Evolutionary conservation across 2,329 filamentous ascomycete genomes (phyloP), one percentile per base, ranked within the genome.

Genomic region (Gnomoniopsis sp.): DNA sequence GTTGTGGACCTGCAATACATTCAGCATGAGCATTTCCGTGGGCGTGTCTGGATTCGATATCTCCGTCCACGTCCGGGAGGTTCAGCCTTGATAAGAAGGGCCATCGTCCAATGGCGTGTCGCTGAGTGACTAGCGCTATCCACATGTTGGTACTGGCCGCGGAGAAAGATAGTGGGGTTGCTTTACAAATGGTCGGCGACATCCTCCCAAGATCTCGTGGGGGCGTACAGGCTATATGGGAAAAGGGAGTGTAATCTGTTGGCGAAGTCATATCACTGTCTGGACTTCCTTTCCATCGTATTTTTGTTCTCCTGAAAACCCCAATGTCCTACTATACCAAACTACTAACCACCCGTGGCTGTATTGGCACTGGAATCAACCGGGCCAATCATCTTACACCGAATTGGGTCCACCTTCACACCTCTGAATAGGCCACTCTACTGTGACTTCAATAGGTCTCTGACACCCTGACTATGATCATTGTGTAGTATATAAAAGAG

Each of bases 161-260:
- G 56, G 56, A 58, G 56, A 58, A 54, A 58, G 56, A 58, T 53
- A 43, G 48, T 23, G 44, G 44, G 6, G 21, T 33, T 43, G 48
- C 41, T 30, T 15, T 19, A 19, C 14, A 15, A 2, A 46, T 15
- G 8, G 17, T 11, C 43, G 43, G 43, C 43, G 26, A 30, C 26
- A 30, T 30, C 26, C 26, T 30, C 43, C n/a, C 43, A 19, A 38
- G 49, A n/a, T 14, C 4, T 38, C 36, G 36, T 38, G 12, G 11
- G 11, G 36, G 36, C n/a, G n/a, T n/a, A n/a, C n/a, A n/a, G n/a
- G n/a, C n/a, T n/a, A n/a, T n/a, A n/a, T n/a, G n/a, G n/a, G n/a
- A n/a, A n/a, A n/a, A n/a, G n/a, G n/a, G n/a, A n/a, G n/a, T n/a
- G n/a, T 15, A 36, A 36, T 36, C 34, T 15, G 7, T 36, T 36